Conservation (phyloP, 1,139 yeast species). For the Candida sanyaensis region DNA sequence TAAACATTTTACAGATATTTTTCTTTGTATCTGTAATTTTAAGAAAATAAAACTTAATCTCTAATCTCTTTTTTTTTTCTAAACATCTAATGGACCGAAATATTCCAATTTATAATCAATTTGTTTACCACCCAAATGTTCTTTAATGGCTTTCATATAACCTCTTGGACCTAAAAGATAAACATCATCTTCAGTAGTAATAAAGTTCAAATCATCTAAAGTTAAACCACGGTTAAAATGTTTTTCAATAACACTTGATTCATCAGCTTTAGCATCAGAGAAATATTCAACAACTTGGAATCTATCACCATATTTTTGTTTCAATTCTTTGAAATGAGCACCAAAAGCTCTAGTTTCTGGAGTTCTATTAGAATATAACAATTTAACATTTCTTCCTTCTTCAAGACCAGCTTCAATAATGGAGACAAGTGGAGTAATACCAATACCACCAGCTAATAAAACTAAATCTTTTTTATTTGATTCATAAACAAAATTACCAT, state of each 20-base stretch:
- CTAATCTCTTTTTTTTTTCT: not conserved
- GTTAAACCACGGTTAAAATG: constrained; percentile 11
- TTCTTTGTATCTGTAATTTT: no score
- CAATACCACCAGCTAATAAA: constrained; percentile 64
- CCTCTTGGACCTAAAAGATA: constrained; percentile 39
- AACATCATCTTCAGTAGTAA: constrained; percentile 18
- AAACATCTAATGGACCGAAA: constrained; percentile 15
- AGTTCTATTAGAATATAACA: constrained; percentile 32
- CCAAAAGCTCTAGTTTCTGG: constrained; percentile 28
- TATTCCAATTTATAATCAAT: constrained; percentile 16
- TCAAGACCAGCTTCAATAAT: constrained; percentile 43
- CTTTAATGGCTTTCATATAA: constrained; percentile 32
- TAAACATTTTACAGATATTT: no score
- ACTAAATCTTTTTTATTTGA: constrained; percentile 33
- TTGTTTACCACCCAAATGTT: constrained; percentile 12
- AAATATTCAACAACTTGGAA: constrained; percentile 25
- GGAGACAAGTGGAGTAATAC: constrained; percentile 64
- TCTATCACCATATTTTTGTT: constrained; percentile 17
- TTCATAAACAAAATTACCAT: constrained; percentile 51
- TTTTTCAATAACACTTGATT: constrained; percentile 9
- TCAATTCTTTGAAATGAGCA: constrained; percentile 20
- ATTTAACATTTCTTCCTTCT: constrained; percentile 26
- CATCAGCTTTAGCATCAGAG: constrained; percentile 12
- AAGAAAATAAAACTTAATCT: no score
- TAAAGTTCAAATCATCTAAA: constrained; percentile 17